A percentile compares a stretch with the other conserved stretches of the same genome.
Conservation (phyloP, 2,329 filamentous ascomycete genomes). For the Paracoccidioides brasiliensis region DNA sequence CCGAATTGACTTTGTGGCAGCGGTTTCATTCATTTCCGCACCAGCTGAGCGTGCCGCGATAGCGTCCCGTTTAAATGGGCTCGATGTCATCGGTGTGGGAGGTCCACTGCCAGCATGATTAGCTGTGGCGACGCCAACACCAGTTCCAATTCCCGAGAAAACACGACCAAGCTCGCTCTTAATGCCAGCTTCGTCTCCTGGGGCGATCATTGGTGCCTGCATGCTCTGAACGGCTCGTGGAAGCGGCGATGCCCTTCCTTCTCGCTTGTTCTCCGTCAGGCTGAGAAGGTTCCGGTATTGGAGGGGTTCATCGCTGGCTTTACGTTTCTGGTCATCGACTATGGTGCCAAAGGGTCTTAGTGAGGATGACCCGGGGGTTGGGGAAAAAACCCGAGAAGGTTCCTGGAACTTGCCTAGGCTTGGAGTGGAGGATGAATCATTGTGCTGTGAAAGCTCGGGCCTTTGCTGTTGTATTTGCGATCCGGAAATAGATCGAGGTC, state of each 20-base stretch:
- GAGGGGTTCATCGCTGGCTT: slow-evolving; percentile 42
- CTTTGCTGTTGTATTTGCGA: slow-evolving; percentile 23
- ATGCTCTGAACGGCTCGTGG: slow-evolving; percentile 91
- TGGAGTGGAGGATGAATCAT: slow-evolving; percentile 17
- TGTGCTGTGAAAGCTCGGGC: slow-evolving; percentile 22
- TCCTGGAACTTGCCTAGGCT: slow-evolving; percentile 19
- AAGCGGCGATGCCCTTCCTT: slow-evolving; percentile 72
- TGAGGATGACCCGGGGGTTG: slow-evolving; percentile 21
- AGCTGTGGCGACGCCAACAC: slow-evolving; percentile 43
- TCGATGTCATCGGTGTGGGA: slow-evolving; percentile 41
- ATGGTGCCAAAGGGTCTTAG: slow-evolving; percentile 10
- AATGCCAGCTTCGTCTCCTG: slow-evolving; percentile 72
- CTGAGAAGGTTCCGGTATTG: slow-evolving; percentile 58
- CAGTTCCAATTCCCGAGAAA: slow-evolving; percentile 81
- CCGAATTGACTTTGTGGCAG: slow-evolving; percentile 19
- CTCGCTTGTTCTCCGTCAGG: slow-evolving; percentile 63
- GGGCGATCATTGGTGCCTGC: slow-evolving; percentile 77
- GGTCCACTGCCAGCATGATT: slow-evolving; percentile 38
- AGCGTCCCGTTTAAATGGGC: slow-evolving; percentile 41
- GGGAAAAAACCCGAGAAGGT: slow-evolving; percentile 23
- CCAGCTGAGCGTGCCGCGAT: slow-evolving; percentile 29
- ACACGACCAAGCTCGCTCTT: slow-evolving; percentile 92
- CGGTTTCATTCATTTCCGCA: slow-evolving; percentile 31
- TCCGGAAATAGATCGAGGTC: slow-evolving; percentile 18
- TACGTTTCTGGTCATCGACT: slow-evolving; percentile 28